phyloP scores from a whole-genome alignment of 257 asterid genomes.

The Solanum gandarillasii region DNA sequence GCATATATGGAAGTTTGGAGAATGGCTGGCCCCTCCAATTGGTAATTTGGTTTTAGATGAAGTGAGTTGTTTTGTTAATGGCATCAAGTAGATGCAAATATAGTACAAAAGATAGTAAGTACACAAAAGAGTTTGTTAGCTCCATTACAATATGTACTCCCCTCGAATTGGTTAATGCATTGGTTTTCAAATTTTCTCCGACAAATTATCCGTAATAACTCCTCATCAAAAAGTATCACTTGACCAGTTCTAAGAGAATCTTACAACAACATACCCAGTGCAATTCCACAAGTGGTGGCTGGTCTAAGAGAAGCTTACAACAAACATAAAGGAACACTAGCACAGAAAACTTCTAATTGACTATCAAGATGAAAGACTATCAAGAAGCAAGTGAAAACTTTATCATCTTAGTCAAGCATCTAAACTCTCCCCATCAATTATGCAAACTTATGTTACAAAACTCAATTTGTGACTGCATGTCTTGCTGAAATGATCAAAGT shows the following conservation, averaged over 20 bases:
- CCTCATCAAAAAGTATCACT: neutral
- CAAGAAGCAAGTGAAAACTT: neutral
- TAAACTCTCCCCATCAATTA: neutral
- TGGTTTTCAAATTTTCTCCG: constrained; percentile 38
- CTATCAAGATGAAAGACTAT: neutral
- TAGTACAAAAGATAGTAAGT: neutral
- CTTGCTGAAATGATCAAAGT: neutral
- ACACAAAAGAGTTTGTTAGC: neutral
- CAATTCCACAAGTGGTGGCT: neutral
- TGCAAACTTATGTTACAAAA: neutral
- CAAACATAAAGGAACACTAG: neutral
- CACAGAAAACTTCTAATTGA: neutral
- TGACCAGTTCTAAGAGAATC: neutral
- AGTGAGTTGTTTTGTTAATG: neutral
- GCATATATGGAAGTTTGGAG: constrained; percentile 28
- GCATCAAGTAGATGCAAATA: neutral
- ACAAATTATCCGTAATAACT: neutral
- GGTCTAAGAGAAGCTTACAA: neutral
- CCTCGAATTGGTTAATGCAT: constrained; percentile 14
- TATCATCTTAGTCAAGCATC: neutral
- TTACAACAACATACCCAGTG: neutral
- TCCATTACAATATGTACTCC: neutral
- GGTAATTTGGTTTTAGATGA: neutral
- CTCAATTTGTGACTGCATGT: neutral
- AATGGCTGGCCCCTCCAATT: constrained; percentile 39